Evolutionary conservation across 306 rosid genomes (phyloP).

Genomic region (Adenanthera pavonina): DNA sequence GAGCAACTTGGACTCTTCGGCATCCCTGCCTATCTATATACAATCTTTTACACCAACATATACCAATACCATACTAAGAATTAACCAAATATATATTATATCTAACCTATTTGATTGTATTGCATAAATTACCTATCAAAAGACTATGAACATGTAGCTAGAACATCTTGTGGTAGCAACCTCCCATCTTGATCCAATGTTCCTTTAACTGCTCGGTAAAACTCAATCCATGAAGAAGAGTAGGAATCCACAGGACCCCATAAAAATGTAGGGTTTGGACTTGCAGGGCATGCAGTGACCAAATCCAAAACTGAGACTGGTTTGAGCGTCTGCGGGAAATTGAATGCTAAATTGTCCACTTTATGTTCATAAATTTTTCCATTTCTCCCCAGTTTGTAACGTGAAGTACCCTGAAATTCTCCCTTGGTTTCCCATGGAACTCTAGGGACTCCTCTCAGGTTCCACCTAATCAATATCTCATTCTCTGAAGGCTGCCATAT

Average conservation of each 20-base stretch:
- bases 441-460: conserved; percentile 82
- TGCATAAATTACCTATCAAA: conserved; percentile 48
- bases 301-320: conserved; percentile 87
- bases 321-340: conserved; percentile 70
- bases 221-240: conserved; percentile 79
- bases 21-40: conserved; percentile 57
- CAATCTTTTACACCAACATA: conserved; percentile 53
- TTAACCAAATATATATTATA: conserved; percentile 37
- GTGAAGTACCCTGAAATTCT: conserved; percentile 92
- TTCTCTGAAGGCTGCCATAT: conserved; percentile 98
- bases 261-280: conserved; percentile 85
- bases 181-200: conserved; percentile 62
- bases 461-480: conserved; percentile 86
- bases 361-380: conserved; percentile 94
- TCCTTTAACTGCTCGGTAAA: conserved; percentile 72
- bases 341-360: conserved; percentile 91
- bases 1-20: conserved; percentile 44
- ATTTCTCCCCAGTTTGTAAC: conserved; percentile 76
- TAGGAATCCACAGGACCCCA: conserved; percentile 66
- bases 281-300: conserved; percentile 82
- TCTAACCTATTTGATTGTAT: conserved; percentile 35
- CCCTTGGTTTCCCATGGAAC: conserved; percentile 97
- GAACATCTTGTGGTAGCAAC: conserved; percentile 71
- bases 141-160: conserved; percentile 69
- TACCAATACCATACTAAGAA: conserved; percentile 39